Conservation (phyloP, 225 moss, liverwort and hornwort genomes). For the Asterella californica region DNA sequence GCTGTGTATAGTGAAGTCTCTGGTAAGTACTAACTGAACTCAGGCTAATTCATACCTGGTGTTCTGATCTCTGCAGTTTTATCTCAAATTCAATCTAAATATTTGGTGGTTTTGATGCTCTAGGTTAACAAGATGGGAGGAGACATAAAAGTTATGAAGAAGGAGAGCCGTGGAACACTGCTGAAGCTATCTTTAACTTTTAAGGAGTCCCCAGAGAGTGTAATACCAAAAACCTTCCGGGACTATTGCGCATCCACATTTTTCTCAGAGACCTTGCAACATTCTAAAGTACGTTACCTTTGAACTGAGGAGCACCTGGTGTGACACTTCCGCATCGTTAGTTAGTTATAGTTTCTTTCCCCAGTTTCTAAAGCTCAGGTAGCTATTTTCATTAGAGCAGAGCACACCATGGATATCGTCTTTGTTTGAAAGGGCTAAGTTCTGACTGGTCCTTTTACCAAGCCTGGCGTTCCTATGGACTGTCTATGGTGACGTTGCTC, state of each 20-base stretch:
- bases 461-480: neutral
- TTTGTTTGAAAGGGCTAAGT: neutral
- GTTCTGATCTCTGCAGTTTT: too few relatives aligned
- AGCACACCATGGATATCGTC: neutral
- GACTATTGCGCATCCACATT: conserved; percentile 28
- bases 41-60: neutral
- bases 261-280: conserved; percentile 23
- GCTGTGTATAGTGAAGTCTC: conserved; percentile 81
- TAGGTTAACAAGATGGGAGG: conserved; percentile 62
- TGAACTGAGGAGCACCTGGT: neutral
- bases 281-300: conserved; percentile 27
- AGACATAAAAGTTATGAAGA: conserved; percentile 71
- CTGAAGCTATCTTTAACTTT: conserved; percentile 26
- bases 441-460: neutral
- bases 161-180: conserved; percentile 64
- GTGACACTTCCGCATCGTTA: neutral
- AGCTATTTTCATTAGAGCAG: neutral
- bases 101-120: neutral
- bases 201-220: conserved; percentile 18
- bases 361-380: neutral
- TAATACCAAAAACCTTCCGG: conserved; percentile 20
- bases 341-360: neutral
- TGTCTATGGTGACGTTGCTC: neutral
- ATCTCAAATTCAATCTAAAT: neutral
- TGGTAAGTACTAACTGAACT: conserved; percentile 40